Evolutionary conservation across 1,284 basidiomycete genomes (phyloP).

Genomic region (Cryptococcus depauperatus): DNA sequence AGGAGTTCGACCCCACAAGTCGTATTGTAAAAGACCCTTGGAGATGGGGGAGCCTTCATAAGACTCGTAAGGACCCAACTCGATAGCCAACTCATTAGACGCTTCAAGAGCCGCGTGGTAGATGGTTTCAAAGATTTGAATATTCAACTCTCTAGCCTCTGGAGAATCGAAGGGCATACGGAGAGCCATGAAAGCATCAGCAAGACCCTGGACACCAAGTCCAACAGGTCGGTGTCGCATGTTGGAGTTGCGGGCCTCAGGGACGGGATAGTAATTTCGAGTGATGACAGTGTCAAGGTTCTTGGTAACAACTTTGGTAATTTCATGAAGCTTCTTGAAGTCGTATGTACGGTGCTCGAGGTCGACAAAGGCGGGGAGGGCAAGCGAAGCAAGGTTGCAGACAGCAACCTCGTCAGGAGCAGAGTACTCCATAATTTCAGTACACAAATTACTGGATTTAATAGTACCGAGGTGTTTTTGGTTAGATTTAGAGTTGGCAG

Average conservation of each 20-base stretch:
- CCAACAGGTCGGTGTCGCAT: conserved; percentile 97
- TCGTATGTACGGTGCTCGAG: conserved; percentile 57
- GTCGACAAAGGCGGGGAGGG: conserved; percentile 78
- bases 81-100: conserved; percentile 77
- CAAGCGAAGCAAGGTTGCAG: conserved; percentile 96
- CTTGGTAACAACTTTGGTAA: conserved; percentile 82
- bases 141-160: conserved; percentile 80
- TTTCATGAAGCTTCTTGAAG: conserved; percentile 91
- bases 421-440: conserved; percentile 98
- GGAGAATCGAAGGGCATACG: conserved; percentile 91
- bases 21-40: conserved; percentile 84
- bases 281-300: conserved; percentile 70
- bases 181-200: conserved; percentile 96
- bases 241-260: conserved; percentile 85
- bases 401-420: conserved; percentile 97
- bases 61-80: conserved; percentile 79
- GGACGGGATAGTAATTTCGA: conserved; percentile 68
- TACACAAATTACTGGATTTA: conserved; percentile 98
- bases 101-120: conserved; percentile 94
- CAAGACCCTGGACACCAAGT: conserved; percentile 95
- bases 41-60: conserved; percentile 87
- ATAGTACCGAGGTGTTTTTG: conserved; percentile 98
- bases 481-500: conserved; percentile 88
- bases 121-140: conserved; percentile 98
- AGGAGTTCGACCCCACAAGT: conserved; percentile 90